Percentiles rank a stretch among this genome's conserved stretches.
These are phyloP conservation scores for Escovopsis sp. DNA, from an alignment of 2,329 filamentous ascomycete genomes.

Conservation along the genomic window DNA sequence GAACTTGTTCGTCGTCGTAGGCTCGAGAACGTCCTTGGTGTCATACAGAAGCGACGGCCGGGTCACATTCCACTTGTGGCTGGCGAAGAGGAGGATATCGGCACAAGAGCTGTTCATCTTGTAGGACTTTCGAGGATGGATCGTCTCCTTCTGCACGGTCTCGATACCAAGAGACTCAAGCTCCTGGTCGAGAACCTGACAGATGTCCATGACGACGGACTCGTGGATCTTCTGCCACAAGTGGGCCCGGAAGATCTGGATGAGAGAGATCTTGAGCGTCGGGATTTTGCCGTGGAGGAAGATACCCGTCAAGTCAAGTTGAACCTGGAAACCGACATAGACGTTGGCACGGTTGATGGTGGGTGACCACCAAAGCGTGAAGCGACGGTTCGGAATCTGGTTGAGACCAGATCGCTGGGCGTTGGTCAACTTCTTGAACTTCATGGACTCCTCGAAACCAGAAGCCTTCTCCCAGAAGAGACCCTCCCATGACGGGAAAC, in stretches of 20 bases:
- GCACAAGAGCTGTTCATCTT: slow-evolving; percentile 99
- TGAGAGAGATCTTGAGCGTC: slow-evolving; percentile 91
- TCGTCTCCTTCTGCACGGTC: slow-evolving; percentile 96
- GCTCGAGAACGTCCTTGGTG: slow-evolving; percentile 87
- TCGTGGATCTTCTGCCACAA: slow-evolving; percentile 99
- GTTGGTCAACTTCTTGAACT: slow-evolving; percentile 98
- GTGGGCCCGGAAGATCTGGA: slow-evolving; percentile 98
- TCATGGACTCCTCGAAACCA: slow-evolving; percentile 58
- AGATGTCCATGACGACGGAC: slow-evolving; percentile 96
- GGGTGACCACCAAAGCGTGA: slow-evolving; percentile 94
- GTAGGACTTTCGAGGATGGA: slow-evolving; percentile 97
- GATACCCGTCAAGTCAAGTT: slow-evolving; percentile 92
- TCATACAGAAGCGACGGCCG: slow-evolving; percentile 86
- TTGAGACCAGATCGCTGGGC: slow-evolving; percentile 93
- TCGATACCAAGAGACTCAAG: slow-evolving; percentile 91
- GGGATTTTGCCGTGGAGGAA: slow-evolving; percentile 99
- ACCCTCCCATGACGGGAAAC: slow-evolving; percentile 94
- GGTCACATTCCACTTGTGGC: slow-evolving; percentile 98
- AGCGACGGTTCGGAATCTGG: slow-evolving; percentile 96
- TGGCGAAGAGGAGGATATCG: slow-evolving; percentile 91
- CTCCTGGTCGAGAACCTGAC: slow-evolving; percentile 96
- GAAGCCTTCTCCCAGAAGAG: slow-evolving; percentile 70
- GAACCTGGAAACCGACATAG: slow-evolving; percentile 98
- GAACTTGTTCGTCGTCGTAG: slow-evolving; percentile 96
- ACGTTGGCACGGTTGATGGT: slow-evolving; percentile 94